Evolutionary conservation across 2,329 filamentous ascomycete genomes (phyloP).

Genomic region (Neofusicoccum cordaticola): DNA sequence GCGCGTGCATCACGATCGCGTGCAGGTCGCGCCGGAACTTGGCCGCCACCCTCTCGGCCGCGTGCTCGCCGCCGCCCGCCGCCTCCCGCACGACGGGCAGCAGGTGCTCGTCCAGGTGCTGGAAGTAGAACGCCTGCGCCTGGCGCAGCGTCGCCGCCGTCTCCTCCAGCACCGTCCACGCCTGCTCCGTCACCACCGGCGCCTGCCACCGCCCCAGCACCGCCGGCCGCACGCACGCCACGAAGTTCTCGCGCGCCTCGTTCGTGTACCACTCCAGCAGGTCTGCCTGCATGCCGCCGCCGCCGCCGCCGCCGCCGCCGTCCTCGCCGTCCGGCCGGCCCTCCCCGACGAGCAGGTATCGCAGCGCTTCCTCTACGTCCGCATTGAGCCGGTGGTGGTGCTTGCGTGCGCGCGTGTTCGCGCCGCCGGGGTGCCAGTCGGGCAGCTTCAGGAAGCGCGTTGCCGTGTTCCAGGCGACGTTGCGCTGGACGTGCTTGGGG

Average conservation of each 20-base stretch:
- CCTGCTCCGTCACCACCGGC: constrained; percentile 24
- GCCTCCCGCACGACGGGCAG: constrained; percentile 29
- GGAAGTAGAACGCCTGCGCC: constrained; percentile 37
- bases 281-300: neutral
- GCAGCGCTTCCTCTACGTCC: constrained; percentile 37
- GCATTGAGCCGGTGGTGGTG: constrained; percentile 21
- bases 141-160: constrained; percentile 36
- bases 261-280: constrained; percentile 49
- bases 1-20: constrained; percentile 63
- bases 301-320: constrained; percentile 14
- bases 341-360: constrained; percentile 35
- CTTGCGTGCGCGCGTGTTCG: constrained; percentile 21
- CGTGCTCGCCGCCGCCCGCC: constrained; percentile 41
- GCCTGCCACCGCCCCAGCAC: constrained; percentile 31
- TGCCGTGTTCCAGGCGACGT: constrained; percentile 46
- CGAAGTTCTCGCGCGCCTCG: constrained; percentile 44
- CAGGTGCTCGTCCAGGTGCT: constrained; percentile 34
- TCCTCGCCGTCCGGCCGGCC: constrained; percentile 22
- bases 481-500: constrained; percentile 29
- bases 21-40: constrained; percentile 63
- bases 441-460: constrained; percentile 42
- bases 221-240: constrained; percentile 29
- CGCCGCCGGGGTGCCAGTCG: constrained; percentile 22
- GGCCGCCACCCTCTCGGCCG: constrained; percentile 21
- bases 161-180: constrained; percentile 33